A percentile compares a stretch with the other conserved stretches of the same genome.
These are phyloP conservation scores for Pleurotus sapidus DNA, from an alignment of 768 basidiomycete genomes.

Conservation along the genomic window DNA sequence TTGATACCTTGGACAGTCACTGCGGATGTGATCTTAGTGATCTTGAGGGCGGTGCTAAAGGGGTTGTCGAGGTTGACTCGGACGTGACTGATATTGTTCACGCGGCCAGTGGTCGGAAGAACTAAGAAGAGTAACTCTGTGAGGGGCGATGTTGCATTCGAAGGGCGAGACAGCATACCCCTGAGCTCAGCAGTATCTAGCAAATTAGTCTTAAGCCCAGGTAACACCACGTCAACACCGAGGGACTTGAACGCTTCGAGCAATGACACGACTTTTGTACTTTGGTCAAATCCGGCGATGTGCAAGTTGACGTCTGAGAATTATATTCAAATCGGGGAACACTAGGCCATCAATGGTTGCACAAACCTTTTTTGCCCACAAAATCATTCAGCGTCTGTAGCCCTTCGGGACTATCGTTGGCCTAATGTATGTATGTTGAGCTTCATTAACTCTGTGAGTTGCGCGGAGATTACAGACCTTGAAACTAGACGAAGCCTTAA, in stretches of 20 bases:
- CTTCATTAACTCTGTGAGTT: background rate
- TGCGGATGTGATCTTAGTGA: constrained; percentile 58
- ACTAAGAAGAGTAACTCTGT: constrained; percentile 30
- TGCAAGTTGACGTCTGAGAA: constrained; percentile 48
- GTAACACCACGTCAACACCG: constrained; percentile 52
- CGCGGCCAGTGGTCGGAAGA: constrained; percentile 58
- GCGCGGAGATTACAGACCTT: constrained; percentile 26
- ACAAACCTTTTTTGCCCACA: constrained; percentile 53
- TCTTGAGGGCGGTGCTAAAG: constrained; percentile 56
- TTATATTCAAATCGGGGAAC: background rate
- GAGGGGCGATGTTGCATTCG: no score
- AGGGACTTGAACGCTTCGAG: constrained; percentile 59
- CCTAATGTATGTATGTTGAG: constrained; percentile 29
- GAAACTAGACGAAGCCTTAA: constrained; percentile 49
- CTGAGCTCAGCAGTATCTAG: constrained; percentile 53
- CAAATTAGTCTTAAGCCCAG: constrained; percentile 56
- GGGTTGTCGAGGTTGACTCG: constrained; percentile 63
- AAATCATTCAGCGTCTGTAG: constrained; percentile 66
- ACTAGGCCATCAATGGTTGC: no score
- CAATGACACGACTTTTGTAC: constrained; percentile 58
- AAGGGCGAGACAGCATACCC: constrained; percentile 26
- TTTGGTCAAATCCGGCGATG: constrained; percentile 58
- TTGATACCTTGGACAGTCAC: constrained; percentile 59
- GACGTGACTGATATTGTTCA: constrained; percentile 64
- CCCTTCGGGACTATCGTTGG: constrained; percentile 60